Base-by-base conservation (phyloP, 2,329 filamentous ascomycete genomes). In the Bipolaris sorokiniana region DNA sequence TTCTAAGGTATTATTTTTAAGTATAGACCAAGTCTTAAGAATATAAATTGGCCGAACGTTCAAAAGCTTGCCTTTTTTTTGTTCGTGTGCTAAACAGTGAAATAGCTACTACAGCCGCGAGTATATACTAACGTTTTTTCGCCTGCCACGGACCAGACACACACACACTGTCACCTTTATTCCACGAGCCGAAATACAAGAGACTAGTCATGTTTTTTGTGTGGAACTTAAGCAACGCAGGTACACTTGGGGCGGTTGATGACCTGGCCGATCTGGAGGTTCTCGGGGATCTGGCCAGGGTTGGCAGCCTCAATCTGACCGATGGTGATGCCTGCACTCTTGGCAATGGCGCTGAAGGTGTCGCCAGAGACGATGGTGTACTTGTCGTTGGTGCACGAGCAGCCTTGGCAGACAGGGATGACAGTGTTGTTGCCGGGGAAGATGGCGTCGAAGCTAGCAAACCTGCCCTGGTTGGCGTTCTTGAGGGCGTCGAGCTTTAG, bases 301-400 rank as follows among this genome's bases (percentile, higher is more conserved):
- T 53, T 53, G 20, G 42, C 31, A 18, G 51, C 33, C 34, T 40
- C 36, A 15, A 53, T 41, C n/a, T 47, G 42, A n/a, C 51, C 51
- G 6, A 41, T 15, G 34, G 16, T 36, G 23, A 45, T 34, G 16
- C 51, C 36, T 9, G 2, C 3, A 1, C 3, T 15, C 2, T 1
- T 15, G 26, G 44, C 51, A 36, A 53, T 13, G 36, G 7, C 51
- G 36, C 13, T n/a, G 51, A 47, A 53, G 3, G 26, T 48, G 15
- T 53, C 51, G 18, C 51, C 51, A n/a, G n/a, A 22, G n/a, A n/a
- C 15, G 42, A 53, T 13, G 13, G 42, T 53, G 51, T 48, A 34
- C 2, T 18, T 13, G 3, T 2, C 6, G 42, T 40, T 34, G 34
- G 18, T 31, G 34, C 51, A 53, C 20, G 34, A 31, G 51, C 34